Evolutionary conservation across 192 early-diverging fungal species (phyloP).

Genomic region (Dimargaris xerosporica): DNA sequence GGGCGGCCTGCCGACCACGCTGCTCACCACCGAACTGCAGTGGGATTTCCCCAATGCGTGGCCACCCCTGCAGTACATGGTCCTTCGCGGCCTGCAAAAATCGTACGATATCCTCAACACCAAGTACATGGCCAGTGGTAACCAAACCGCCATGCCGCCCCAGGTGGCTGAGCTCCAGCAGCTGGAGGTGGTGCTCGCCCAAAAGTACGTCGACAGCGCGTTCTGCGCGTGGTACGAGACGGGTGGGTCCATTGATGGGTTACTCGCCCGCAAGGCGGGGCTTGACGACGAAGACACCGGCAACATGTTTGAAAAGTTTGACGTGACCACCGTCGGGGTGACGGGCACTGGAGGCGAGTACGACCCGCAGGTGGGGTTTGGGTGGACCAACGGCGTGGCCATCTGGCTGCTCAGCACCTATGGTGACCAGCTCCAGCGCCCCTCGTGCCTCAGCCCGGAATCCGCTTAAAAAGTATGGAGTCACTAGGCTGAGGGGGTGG

Average conservation of each 20-base stretch:
- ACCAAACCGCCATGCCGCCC: background rate
- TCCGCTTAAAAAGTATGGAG: background rate
- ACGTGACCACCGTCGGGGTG: conserved; percentile 27
- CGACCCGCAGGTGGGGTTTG: conserved; percentile 51
- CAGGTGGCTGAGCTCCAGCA: conserved; percentile 2
- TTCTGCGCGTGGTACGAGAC: conserved; percentile 56
- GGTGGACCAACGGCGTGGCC: conserved; percentile 61
- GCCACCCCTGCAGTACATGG: conserved; percentile 45
- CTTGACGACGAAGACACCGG: conserved; percentile 28
- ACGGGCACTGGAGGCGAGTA: conserved; percentile 54
- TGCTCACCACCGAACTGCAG: conserved; percentile 40
- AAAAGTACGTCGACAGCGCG: conserved; percentile 33
- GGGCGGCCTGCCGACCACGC: conserved; percentile 46
- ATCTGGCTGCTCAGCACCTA: conserved; percentile 41
- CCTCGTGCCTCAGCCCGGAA: conserved; percentile 6
- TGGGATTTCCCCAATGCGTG: conserved; percentile 63
- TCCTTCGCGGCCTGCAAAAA: conserved; percentile 30
- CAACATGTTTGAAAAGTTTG: conserved; percentile 65
- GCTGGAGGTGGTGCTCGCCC: conserved; percentile 25
- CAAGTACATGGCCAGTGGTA: background rate
- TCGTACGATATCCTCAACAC: background rate
- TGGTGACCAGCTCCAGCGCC: conserved; percentile 17
- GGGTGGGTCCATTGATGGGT: conserved; percentile 37
- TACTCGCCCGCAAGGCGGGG: conserved; percentile 23
- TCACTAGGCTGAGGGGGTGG: no score